Base-by-base conservation (phyloP, 225 moss, liverwort and hornwort genomes). In the Sphagnum tenellum region DNA sequence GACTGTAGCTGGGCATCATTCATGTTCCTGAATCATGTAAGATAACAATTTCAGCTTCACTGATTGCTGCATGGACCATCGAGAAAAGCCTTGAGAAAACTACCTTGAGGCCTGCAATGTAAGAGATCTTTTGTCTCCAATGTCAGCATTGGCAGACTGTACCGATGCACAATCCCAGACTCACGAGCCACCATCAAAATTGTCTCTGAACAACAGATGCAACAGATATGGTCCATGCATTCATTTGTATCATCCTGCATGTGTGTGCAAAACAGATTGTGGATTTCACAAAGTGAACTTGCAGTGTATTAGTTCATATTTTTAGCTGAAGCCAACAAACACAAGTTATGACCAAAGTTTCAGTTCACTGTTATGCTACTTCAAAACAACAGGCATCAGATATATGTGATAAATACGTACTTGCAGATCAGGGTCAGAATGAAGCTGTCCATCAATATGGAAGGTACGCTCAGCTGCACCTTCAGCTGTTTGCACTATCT, bases 41-140 rank as follows among this genome's bases (percentile, higher is more conserved):
- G 29, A 29, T 29, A 29, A 29, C 29, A 29, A 29, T 29, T 1
- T 29, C 29, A 29, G 29, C 29, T 29, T 29, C 29, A 29, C 29
- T 29, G 29, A 29, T 29, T 29, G 29, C 1, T 29, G 29, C 29
- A 29, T 29, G 29, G 29, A 29, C 29, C 29, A 0, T 29, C 29
- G 1, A 29, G 29, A 29, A 29, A 29, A 29, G 29, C 29, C 29
- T 29, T 29, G 29, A 0, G 29, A 29, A 29, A 29, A 29, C 51
- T 81, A 94, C 94, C 89, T 65, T 98, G 82, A 8, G 89, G 96
- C 76, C 82, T 68, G 70, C 90, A 90, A 53, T 86, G 74, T 59
- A 98, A 72, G 45, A 81, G 49, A 47, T 85, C 85, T 74, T 81
- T 87, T 57, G 74, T 70, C 7, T 87, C 79, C 50, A 76, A 82